A percentile compares a stretch with the other conserved stretches of the same genome.
Conservation (phyloP, 2,329 filamentous ascomycete genomes). For the Periconia sp. region DNA sequence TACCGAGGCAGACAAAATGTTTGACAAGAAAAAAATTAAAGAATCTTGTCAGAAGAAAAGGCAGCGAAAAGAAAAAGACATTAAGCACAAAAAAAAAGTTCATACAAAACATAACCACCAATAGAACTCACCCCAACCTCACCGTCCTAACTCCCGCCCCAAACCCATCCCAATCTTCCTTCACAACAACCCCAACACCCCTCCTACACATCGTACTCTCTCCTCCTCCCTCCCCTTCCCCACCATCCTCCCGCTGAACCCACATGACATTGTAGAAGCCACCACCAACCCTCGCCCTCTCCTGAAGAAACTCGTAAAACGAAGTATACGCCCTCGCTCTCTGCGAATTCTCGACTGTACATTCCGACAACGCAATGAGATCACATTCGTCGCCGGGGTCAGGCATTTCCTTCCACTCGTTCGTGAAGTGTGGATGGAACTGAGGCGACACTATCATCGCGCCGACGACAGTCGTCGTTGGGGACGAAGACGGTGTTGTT, state of each 20-base stretch:
- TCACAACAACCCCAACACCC: slow-evolving; percentile 1
- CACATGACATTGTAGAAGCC: slow-evolving; percentile 5
- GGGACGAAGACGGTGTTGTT: neutral
- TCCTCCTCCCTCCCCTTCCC: neutral
- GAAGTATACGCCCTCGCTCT: neutral
- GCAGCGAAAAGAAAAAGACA: too few relatives aligned
- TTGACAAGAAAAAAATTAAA: too few relatives aligned
- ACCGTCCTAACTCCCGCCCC: neutral
- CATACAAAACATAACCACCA: too few relatives aligned
- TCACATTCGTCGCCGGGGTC: neutral
- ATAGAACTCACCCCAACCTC: neutral
- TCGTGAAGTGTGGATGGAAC: neutral
- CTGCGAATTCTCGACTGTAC: neutral
- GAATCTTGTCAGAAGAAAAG: too few relatives aligned
- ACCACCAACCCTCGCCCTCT: neutral
- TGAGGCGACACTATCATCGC: neutral
- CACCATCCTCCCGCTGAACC: neutral
- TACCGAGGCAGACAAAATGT: too few relatives aligned
- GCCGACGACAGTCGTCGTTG: neutral
- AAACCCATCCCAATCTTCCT: neutral
- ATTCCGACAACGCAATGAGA: neutral
- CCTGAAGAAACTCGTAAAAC: neutral
- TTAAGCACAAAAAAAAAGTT: too few relatives aligned
- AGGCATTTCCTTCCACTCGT: neutral
- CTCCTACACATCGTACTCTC: slow-evolving; percentile 1